Base-by-base conservation (phyloP, 768 basidiomycete species). In the Calocybe cyanea region DNA sequence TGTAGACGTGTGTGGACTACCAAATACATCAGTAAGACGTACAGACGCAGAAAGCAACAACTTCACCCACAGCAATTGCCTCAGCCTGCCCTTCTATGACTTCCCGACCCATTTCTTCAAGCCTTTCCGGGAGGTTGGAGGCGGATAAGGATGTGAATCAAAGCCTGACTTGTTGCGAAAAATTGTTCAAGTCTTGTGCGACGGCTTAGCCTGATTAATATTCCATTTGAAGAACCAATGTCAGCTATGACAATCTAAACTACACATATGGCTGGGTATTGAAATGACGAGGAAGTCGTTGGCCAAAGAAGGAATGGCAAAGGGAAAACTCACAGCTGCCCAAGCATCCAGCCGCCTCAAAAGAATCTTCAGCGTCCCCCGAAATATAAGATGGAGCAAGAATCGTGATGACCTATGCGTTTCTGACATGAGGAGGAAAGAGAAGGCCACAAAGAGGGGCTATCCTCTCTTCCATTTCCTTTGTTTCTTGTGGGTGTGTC, bases 211-310 rank as follows among this genome's bases (percentile, higher is more conserved):
- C 80, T 9, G 83, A n/a, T n/a, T 63, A 20, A 63, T 45, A 2
- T 63, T 70, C 4, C 73, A 77, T 36, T 83, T 81, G 49, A 81
- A 82, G 49, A 83, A 79, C 78, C 81, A n/a, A n/a, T n/a, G n/a
- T n/a, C n/a, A n/a, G n/a, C n/a, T n/a, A n/a, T n/a, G n/a, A n/a
- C n/a, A n/a, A n/a, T n/a, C n/a, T n/a, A n/a, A n/a, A n/a, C n/a
- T n/a, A n/a, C n/a, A n/a, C n/a, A n/a, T n/a, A n/a, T n/a, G n/a
- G n/a, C n/a, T n/a, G n/a, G n/a, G n/a, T n/a, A n/a, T n/a, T n/a
- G n/a, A n/a, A n/a, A n/a, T n/a, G n/a, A n/a, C n/a, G n/a, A n/a
- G n/a, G n/a, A n/a, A n/a, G n/a, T n/a, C n/a, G n/a, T n/a, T n/a
- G n/a, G n/a, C n/a, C n/a, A n/a, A n/a, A n/a, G n/a, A n/a, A n/a